A percentile compares a stretch with the other conserved stretches of the same genome.
These are phyloP conservation scores for Avena atlantica DNA, from an alignment of 176 grass and related monocot genomes.

Conservation along the genomic window DNA sequence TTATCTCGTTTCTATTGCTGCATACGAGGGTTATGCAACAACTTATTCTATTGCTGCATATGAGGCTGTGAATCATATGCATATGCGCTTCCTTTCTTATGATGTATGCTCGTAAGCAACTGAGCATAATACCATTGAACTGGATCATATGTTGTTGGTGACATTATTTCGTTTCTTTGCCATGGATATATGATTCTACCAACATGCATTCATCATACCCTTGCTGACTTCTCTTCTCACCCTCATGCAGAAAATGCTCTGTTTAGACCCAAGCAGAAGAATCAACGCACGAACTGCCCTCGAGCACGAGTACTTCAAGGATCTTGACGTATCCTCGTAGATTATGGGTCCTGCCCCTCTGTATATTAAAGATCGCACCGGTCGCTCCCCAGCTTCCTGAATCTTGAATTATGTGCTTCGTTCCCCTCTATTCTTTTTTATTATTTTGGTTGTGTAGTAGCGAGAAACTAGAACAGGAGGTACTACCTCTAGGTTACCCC, in stretches of 20 bases:
- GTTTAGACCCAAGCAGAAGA: slow-evolving; percentile 73
- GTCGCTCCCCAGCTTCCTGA: neutral
- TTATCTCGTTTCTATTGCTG: neutral
- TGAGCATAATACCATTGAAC: neutral
- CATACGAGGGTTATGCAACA: no score
- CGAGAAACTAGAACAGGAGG: slow-evolving; percentile 31
- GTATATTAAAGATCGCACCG: slow-evolving; percentile 51
- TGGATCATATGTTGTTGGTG: neutral
- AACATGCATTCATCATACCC: neutral
- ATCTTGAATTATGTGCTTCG: slow-evolving; percentile 26
- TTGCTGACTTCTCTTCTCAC: neutral
- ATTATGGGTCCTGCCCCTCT: neutral
- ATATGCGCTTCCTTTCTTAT: no score
- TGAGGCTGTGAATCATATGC: neutral
- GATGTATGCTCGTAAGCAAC: no score
- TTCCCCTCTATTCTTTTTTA: neutral
- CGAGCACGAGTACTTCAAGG: slow-evolving; percentile 77
- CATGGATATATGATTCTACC: neutral
- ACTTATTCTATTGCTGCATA: neutral
- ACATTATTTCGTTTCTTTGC: neutral
- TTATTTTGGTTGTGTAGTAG: slow-evolving; percentile 36
- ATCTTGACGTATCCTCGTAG: slow-evolving; percentile 52
- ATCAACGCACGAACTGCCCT: slow-evolving; percentile 66
- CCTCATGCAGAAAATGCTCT: slow-evolving; percentile 72
- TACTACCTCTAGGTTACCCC: neutral